Evolutionary conservation across 2,329 filamentous ascomycete species (phyloP).

Genomic region (Aspergillus versicolor): DNA sequence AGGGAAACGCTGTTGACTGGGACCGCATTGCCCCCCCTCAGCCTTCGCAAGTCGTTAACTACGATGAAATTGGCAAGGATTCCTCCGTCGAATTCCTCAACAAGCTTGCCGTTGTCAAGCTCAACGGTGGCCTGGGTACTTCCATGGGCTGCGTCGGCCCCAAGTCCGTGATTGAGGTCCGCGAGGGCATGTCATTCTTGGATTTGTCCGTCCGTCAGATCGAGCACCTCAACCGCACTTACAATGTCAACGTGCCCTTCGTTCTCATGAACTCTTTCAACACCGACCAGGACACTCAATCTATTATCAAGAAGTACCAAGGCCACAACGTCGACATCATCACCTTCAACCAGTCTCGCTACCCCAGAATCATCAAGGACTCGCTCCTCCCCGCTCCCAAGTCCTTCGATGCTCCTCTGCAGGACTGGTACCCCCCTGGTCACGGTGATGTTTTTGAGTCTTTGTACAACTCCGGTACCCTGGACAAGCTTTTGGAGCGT

Average conservation of each 20-base stretch:
- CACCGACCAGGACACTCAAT: constrained; percentile 95
- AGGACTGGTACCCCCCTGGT: constrained; percentile 97
- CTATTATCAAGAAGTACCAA: constrained; percentile 99
- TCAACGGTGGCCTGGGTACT: constrained; percentile 98
- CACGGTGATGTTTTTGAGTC: constrained; percentile 99
- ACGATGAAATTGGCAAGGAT: constrained; percentile 82
- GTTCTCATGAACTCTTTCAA: constrained; percentile 99
- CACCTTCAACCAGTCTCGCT: constrained; percentile 99
- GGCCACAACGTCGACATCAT: constrained; percentile 99
- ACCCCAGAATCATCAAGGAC: constrained; percentile 97
- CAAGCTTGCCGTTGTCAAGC: constrained; percentile 97
- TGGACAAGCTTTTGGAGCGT: constrained; percentile 92
- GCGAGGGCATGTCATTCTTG: constrained; percentile 99
- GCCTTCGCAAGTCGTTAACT: constrained; percentile 90
- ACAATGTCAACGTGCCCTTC: constrained; percentile 95
- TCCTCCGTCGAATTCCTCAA: constrained; percentile 92
- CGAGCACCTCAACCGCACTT: constrained; percentile 98
- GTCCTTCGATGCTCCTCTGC: constrained; percentile 78
- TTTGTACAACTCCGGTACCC: constrained; percentile 96
- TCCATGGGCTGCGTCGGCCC: constrained; percentile 99
- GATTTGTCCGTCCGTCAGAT: constrained; percentile 98
- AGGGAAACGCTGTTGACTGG: constrained; percentile 95
- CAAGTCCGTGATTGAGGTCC: constrained; percentile 99
- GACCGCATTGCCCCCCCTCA: constrained; percentile 93
- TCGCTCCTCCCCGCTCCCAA: constrained; percentile 95